Base-by-base conservation (phyloP, 129 eudicot genomes). In the Kitagawia praeruptora region DNA sequence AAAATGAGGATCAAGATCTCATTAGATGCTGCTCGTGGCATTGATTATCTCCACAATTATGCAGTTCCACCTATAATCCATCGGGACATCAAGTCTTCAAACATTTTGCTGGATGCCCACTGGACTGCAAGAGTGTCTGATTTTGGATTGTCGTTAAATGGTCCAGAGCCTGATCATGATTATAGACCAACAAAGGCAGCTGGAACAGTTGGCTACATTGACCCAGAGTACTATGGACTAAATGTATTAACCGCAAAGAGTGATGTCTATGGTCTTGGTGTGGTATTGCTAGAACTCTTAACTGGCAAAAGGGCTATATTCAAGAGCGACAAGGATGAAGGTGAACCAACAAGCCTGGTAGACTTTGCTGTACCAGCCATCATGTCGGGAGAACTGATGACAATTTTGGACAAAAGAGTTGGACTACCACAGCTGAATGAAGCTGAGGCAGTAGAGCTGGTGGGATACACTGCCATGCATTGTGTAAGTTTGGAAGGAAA, bases 61-160 rank as follows among this genome's bases (percentile, higher is more conserved):
- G 98, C 98, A 76, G 98, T 95, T 58, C 98, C 98, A 8, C 95
- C 97, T 21, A 95, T 95, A 39, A 95, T 95, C 28, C 98, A 95
- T 78, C 75, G 98, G 34, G 98, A 95, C 84, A 95, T 95, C 78
- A 95, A 95, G 87, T 95, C 98, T 18, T 95, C 98, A 6, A 95
- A 95, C 86, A 95, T 95, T 71, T 80, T 95, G 76, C 85, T 95
- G 27, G 98, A 95, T 63, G 81, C 88, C 2, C 81, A 86, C 85
- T 95, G 98, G 98, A 90, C 85, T 38, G 98, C 96, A 38, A 83
- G 98, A 71, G 98, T 95, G 23, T 95, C 98, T 51, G 98, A 95
- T 89, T 95, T 95, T 75, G 98, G 98, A 21, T 76, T 95, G 69
- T 95, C 98, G 16, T 70, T 95, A 81, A 77, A 90, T 91, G 91